Percentiles rank a stretch among this genome's conserved stretches.
Conservation (phyloP, 2,329 filamentous ascomycete genomes). For the Pseudocercospora macadamiae region DNA sequence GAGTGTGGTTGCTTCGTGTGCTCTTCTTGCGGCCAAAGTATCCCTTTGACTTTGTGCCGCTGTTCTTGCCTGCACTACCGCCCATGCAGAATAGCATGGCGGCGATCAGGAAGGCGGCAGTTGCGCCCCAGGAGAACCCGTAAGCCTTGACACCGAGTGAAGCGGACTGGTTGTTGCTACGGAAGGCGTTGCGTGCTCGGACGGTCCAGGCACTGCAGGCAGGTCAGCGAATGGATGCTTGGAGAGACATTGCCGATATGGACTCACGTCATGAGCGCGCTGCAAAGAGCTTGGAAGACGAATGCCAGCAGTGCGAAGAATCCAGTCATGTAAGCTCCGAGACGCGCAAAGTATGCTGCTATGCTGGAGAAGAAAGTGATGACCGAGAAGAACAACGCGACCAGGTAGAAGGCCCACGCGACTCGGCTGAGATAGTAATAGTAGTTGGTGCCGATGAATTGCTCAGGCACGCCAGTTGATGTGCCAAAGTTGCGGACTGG, state of each 20-base stretch:
- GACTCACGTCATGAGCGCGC: conserved; percentile 75
- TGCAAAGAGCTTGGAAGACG: conserved; percentile 70
- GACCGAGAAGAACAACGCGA: conserved; percentile 77
- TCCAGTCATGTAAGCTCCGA: conserved; percentile 69
- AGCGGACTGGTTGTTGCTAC: conserved; percentile 57
- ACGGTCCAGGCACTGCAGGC: conserved; percentile 65
- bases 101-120: conserved; percentile 67
- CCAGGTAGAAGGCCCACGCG: conserved; percentile 87
- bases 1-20: conserved; percentile 48
- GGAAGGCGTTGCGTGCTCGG: conserved; percentile 69
- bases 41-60: conserved; percentile 40
- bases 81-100: conserved; percentile 69
- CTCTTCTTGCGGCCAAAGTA: conserved; percentile 56
- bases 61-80: conserved; percentile 54
- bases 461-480: conserved; percentile 53
- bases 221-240: conserved; percentile 27
- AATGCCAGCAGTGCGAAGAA: conserved; percentile 62
- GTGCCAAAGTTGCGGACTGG: conserved; percentile 64
- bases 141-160: conserved; percentile 69
- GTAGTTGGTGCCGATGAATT: conserved; percentile 60
- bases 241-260: not conserved
- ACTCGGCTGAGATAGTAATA: conserved; percentile 90
- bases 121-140: conserved; percentile 76
- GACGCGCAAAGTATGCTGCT: conserved; percentile 70
- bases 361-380: conserved; percentile 69